Evolutionary conservation across 176 grass and related monocot genomes (phyloP).

Genomic region (Avena atlantica): DNA sequence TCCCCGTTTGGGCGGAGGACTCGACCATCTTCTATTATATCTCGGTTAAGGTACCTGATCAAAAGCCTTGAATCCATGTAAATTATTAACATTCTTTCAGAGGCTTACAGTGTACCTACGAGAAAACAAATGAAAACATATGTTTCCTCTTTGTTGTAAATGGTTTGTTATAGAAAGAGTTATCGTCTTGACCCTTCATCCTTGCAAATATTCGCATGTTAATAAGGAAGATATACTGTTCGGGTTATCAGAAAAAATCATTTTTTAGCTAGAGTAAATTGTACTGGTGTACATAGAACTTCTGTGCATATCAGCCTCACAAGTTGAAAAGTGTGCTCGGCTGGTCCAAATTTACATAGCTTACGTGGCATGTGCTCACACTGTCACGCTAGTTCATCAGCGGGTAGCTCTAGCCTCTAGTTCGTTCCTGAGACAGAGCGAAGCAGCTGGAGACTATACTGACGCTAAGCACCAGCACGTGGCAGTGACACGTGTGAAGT

Average conservation of each 20-base stretch:
- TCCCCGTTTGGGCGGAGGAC: slow-evolving; percentile 8
- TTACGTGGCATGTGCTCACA: not conserved
- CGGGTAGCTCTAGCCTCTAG: not conserved
- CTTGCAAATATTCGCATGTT: not conserved
- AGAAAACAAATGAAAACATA: slow-evolving; percentile 37
- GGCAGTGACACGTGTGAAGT: not conserved
- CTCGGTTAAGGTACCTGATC: slow-evolving; percentile 40
- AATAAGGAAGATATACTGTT: not conserved
- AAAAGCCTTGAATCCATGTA: slow-evolving; percentile 50
- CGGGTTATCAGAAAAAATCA: too few species aligned
- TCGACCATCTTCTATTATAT: slow-evolving; percentile 7
- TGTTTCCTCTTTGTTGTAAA: slow-evolving; percentile 27
- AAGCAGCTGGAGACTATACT: not conserved
- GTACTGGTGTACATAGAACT: too few species aligned
- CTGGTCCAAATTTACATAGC: not conserved
- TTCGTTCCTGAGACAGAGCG: not conserved
- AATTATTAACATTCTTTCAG: slow-evolving; percentile 59
- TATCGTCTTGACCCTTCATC: not conserved
- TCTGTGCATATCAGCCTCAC: too few species aligned
- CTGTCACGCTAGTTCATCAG: not conserved
- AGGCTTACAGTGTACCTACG: slow-evolving; percentile 30
- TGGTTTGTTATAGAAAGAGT: not conserved
- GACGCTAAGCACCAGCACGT: not conserved
- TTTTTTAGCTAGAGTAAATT: too few species aligned
- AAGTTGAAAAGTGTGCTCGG: too few species aligned